Percentiles rank a stretch among this genome's conserved stretches.
These are phyloP conservation scores for Strobilomyces dryophilus DNA, from an alignment of 768 basidiomycete genomes.

Conservation along the genomic window DNA sequence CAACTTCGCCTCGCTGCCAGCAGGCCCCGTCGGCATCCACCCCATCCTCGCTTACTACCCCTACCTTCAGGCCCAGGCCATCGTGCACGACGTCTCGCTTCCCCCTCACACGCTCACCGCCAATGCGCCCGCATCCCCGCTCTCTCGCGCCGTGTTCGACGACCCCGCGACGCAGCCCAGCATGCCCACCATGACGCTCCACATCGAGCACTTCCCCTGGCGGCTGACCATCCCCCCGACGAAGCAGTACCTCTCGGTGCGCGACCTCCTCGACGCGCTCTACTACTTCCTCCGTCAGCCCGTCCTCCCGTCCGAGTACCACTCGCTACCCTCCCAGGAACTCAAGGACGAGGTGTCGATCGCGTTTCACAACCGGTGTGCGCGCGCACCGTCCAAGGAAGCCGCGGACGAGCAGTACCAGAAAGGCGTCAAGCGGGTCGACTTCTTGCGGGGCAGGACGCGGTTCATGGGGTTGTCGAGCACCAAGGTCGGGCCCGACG, in stretches of 20 bases:
- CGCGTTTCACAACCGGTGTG: slow-evolving; percentile 42
- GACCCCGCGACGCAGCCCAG: slow-evolving; percentile 31
- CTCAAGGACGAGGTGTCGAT: slow-evolving; percentile 35
- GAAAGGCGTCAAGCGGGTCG: slow-evolving; percentile 51
- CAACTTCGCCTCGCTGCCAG: slow-evolving; percentile 13
- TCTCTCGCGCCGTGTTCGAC: slow-evolving; percentile 20
- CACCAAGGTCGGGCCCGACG: slow-evolving; percentile 33
- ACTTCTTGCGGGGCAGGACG: slow-evolving; percentile 43
- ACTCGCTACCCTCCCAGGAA: slow-evolving; percentile 28
- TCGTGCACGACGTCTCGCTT: slow-evolving; percentile 19
- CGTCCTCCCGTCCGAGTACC: slow-evolving; percentile 40
- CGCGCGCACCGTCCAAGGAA: slow-evolving; percentile 28
- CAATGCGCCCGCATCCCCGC: slow-evolving; percentile 27
- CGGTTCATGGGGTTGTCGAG: slow-evolving; percentile 47
- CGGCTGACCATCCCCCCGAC: slow-evolving; percentile 28
- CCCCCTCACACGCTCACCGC: slow-evolving; percentile 18
- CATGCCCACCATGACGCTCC: slow-evolving; percentile 27
- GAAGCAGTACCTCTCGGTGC: slow-evolving; percentile 34
- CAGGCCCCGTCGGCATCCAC: slow-evolving; percentile 28
- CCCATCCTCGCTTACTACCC: slow-evolving; percentile 31
- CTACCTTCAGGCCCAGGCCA: slow-evolving; percentile 12
- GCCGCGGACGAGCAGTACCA: slow-evolving; percentile 36
- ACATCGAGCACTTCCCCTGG: slow-evolving; percentile 33
- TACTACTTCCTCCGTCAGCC: slow-evolving; percentile 40
- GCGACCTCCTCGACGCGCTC: slow-evolving; percentile 47